Evolutionary conservation across 225 moss, liverwort and hornwort species (phyloP), one percentile per base, ranked within the genome.

Genomic region (Straminergon stramineum): DNA sequence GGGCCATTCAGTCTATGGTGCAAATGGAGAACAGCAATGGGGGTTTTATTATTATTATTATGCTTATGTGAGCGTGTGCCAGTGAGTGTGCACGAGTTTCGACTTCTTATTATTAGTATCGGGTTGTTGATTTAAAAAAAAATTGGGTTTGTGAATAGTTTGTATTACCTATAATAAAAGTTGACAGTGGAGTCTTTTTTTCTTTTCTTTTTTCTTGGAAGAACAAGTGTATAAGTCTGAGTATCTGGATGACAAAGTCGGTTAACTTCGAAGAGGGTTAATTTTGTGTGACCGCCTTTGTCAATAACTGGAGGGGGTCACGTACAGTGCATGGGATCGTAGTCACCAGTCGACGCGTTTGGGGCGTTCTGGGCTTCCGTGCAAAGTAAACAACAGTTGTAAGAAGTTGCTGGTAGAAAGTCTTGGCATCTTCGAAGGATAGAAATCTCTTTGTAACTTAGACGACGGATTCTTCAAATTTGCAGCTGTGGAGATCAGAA

Each of bases 181-280:
- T 79, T 79, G 58, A 80, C 58, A 80, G 58, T 39, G 41, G 57
- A 28, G 39, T 18, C 39, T 58, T 18, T 28, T 58, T 5, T 27
- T n/a, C 11, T 30, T 17, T 1, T 0, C 28, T 2, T 21, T 0
- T n/a, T 57, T 51, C 32, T 32, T 0, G 2, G 32, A 3, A 48
- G 13, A 5, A 24, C 23, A 78, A 37, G 5, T 78, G 78, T 10
- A 6, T 37, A 35, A 52, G 52, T 52, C 8, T 11, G 51, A 22
- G 22, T 53, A 32, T 12, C 13, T 7, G 21, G 20, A 34, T 76
- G 76, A 13, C 34, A 8, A 52, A n/a, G 58, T 32, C 45, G 45
- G 34, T 45, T 82, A 76, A 28, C 6, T 37, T n/a, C 6, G 41
- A 43, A 15, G 56, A 78, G 15, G 2, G 26, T n/a, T 4, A n/a